Evolutionary conservation across 1,284 basidiomycete genomes (phyloP).

Genomic region (Filobasidium uniguttulatum): DNA sequence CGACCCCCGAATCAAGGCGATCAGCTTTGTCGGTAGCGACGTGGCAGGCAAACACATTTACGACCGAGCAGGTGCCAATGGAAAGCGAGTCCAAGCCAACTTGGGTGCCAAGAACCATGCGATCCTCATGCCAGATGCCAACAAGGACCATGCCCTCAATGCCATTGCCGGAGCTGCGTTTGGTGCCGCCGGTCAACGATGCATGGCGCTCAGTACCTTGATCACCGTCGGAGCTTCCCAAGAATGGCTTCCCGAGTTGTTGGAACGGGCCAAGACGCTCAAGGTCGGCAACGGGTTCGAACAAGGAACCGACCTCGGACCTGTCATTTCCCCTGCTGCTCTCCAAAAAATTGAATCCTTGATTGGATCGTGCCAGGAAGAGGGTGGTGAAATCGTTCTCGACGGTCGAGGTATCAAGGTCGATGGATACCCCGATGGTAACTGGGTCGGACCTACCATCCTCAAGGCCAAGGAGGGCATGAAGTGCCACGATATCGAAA

Average conservation of each 20-base stretch:
- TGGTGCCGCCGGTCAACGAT: constrained; percentile 86
- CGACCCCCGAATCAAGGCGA: constrained; percentile 77
- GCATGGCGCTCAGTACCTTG: constrained; percentile 39
- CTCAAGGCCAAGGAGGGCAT: constrained; percentile 70
- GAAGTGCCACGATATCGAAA: constrained; percentile 72
- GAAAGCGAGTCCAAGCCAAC: constrained; percentile 92
- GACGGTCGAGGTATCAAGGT: constrained; percentile 67
- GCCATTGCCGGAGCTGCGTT: constrained; percentile 90
- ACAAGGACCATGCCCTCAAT: constrained; percentile 86
- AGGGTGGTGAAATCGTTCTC: constrained; percentile 77
- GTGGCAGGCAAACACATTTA: constrained; percentile 88
- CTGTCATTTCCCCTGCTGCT: constrained; percentile 79
- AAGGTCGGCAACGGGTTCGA: constrained; percentile 87
- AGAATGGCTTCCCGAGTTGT: constrained; percentile 71
- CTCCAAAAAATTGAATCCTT: constrained; percentile 64
- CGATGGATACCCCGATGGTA: constrained; percentile 69
- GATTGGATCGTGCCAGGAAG: constrained; percentile 64
- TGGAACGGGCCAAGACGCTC: constrained; percentile 67
- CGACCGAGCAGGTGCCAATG: constrained; percentile 65
- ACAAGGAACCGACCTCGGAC: constrained; percentile 70
- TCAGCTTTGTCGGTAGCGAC: constrained; percentile 96
- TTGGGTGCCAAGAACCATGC: constrained; percentile 95
- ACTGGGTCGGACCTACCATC: constrained; percentile 90
- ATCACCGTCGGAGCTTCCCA: constrained; percentile 74
- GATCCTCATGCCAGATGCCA: constrained; percentile 90